phyloP scores from a whole-genome alignment of 2,329 filamentous ascomycete genomes.

The Scytalidium lignicola region DNA sequence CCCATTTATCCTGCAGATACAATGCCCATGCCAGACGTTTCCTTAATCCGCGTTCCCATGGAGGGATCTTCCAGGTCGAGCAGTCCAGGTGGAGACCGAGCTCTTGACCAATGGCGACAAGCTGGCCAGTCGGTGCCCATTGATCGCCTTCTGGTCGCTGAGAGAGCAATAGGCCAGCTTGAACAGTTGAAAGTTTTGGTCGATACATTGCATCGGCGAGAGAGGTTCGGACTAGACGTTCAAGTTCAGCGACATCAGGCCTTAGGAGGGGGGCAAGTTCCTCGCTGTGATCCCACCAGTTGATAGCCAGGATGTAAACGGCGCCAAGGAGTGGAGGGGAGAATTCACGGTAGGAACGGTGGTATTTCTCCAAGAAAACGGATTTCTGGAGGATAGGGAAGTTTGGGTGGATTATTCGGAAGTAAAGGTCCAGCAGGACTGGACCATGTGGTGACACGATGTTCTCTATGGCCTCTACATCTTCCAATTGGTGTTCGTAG shows the following conservation, averaged over 20 bases:
- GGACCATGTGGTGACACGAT: conserved; percentile 74
- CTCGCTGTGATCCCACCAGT: conserved; percentile 78
- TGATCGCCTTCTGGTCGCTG: conserved; percentile 74
- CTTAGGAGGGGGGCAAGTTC: conserved; percentile 58
- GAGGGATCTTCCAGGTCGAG: conserved; percentile 78
- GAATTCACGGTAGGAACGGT: conserved; percentile 66
- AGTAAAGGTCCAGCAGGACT: conserved; percentile 74
- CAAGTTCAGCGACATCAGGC: conserved; percentile 69
- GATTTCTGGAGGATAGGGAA: conserved; percentile 80
- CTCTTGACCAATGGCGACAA: conserved; percentile 83
- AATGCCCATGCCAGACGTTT: conserved; percentile 86
- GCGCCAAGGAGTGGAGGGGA: conserved; percentile 72
- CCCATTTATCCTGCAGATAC: conserved; percentile 95
- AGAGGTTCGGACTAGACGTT: conserved; percentile 67
- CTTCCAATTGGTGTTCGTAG: conserved; percentile 63
- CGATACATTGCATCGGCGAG: conserved; percentile 73
- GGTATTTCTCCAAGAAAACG: conserved; percentile 74
- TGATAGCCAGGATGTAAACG: conserved; percentile 79
- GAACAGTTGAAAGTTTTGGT: conserved; percentile 76
- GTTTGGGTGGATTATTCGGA: conserved; percentile 71
- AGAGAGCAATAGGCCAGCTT: conserved; percentile 69
- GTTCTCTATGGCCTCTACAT: conserved; percentile 68
- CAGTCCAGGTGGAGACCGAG: conserved; percentile 87
- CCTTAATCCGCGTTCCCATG: conserved; percentile 79
- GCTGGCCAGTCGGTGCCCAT: conserved; percentile 79